Evolutionary conservation across 257 asterid genomes (phyloP).

Genomic region (Gentiana dahurica): DNA sequence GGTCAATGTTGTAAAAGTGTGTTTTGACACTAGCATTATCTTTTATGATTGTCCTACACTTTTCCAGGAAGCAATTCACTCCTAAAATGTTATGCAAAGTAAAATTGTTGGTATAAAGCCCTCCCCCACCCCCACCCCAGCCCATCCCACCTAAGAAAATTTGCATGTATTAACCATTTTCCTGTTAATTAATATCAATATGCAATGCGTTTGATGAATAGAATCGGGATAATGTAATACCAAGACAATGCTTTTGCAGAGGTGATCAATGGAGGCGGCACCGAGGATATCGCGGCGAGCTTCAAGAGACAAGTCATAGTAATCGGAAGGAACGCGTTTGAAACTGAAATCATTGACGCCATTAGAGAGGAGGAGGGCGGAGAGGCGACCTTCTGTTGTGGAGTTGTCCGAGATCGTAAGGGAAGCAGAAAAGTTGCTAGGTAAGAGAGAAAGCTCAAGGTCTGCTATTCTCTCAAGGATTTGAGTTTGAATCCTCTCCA

Average conservation of each 20-base stretch:
- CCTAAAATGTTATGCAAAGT: no score
- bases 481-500: constrained; percentile 50
- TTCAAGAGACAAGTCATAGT: constrained; percentile 70
- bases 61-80: no score
- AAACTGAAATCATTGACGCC: constrained; percentile 58
- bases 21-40: no score
- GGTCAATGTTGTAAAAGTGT: no score
- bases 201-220: no score
- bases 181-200: no score
- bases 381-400: constrained; percentile 70
- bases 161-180: no score
- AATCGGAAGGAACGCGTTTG: constrained; percentile 73
- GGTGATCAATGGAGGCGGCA: constrained; percentile 82
- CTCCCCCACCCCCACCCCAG: no score
- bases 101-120: no score
- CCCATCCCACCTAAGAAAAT: no score
- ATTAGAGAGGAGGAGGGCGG: constrained; percentile 46
- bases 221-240: constrained; percentile 21
- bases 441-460: constrained; percentile 39
- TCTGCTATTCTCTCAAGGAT: constrained; percentile 54
- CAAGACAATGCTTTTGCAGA: constrained; percentile 98
- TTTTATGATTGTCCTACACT: no score
- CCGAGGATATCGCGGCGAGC: constrained; percentile 66
- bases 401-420: constrained; percentile 22
- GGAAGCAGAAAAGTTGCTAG: constrained; percentile 22